These are phyloP conservation scores for Fusarium sp. DNA, from an alignment of 2,329 filamentous ascomycete species.

Conservation along the genomic window DNA sequence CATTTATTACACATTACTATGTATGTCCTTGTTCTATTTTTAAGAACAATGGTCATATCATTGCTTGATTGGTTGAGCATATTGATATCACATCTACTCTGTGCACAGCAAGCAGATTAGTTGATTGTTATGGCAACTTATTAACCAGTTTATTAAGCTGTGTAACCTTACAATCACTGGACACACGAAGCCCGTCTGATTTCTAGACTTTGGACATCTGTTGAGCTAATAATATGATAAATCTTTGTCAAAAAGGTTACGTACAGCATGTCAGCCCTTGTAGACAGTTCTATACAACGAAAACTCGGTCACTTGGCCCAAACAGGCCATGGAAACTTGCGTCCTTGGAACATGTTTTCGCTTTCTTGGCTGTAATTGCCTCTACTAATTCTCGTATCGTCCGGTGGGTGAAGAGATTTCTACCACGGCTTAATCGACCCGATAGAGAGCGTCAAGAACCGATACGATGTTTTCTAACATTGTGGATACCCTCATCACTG, in stretches of 20 bases:
- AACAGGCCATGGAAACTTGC: background rate
- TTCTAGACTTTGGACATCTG: background rate
- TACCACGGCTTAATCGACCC: constrained; percentile 16
- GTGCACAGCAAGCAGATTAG: background rate
- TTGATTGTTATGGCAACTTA: background rate
- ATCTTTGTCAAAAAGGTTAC: background rate
- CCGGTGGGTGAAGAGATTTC: constrained; percentile 27
- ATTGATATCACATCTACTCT: background rate
- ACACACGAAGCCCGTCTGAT: background rate
- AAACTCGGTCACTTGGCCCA: constrained; percentile 7
- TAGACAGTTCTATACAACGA: background rate
- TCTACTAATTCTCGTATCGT: background rate
- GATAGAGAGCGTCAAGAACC: constrained; percentile 34
- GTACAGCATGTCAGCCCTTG: background rate
- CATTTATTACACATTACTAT: background rate
- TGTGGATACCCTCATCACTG: constrained; percentile 37
- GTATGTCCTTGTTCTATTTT: too few species aligned
- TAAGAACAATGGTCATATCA: too few species aligned
- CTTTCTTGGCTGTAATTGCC: background rate
- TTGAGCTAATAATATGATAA: background rate
- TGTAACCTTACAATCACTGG: background rate
- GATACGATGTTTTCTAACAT: constrained; percentile 19
- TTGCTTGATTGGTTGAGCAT: background rate
- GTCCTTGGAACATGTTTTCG: background rate
- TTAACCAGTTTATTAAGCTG: background rate